Conservation (phyloP, 1,284 basidiomycete species). For the Malassezia equina region DNA sequence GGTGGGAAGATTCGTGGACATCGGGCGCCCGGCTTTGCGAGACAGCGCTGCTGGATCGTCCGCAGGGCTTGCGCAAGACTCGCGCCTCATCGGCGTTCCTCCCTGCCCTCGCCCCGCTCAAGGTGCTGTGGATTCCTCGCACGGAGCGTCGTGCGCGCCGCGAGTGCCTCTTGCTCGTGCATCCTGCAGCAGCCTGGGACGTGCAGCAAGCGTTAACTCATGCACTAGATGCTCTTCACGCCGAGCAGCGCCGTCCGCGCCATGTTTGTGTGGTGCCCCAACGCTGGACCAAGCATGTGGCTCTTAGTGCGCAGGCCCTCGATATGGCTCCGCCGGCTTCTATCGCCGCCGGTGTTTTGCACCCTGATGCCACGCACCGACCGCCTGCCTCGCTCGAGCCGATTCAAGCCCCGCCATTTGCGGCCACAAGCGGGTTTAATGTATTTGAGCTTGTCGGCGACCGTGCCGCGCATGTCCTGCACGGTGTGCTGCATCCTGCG, state of each 20-base stretch:
- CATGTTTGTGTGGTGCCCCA: conserved; percentile 1
- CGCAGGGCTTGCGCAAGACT: background rate
- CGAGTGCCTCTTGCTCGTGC: conserved; percentile 23
- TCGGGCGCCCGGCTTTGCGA: conserved; percentile 3
- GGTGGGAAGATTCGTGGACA: conserved; percentile 12
- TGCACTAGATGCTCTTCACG: conserved; percentile 15
- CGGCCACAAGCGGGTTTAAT: conserved; percentile 25
- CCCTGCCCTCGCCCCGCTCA: conserved; percentile 5
- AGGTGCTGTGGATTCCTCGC: conserved; percentile 9
- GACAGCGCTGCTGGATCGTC: conserved; percentile 3
- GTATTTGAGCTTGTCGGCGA: conserved; percentile 37
- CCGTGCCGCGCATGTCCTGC: conserved; percentile 22
- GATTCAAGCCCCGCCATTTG: background rate
- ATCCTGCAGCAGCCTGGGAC: conserved; percentile 25
- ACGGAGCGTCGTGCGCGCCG: conserved; percentile 5
- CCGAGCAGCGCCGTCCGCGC: conserved; percentile 9
- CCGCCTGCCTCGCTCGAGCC: conserved; percentile 14
- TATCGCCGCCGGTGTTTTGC: conserved; percentile 22
- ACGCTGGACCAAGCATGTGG: conserved; percentile 3
- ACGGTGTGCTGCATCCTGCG: conserved; percentile 21
- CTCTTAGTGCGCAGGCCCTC: conserved; percentile 17
- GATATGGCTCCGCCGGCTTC: conserved; percentile 24
- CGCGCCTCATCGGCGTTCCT: background rate
- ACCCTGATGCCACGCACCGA: background rate
- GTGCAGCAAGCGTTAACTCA: conserved; percentile 22